Conservation (phyloP, 768 basidiomycete species). For the Boletus reticulatus region DNA sequence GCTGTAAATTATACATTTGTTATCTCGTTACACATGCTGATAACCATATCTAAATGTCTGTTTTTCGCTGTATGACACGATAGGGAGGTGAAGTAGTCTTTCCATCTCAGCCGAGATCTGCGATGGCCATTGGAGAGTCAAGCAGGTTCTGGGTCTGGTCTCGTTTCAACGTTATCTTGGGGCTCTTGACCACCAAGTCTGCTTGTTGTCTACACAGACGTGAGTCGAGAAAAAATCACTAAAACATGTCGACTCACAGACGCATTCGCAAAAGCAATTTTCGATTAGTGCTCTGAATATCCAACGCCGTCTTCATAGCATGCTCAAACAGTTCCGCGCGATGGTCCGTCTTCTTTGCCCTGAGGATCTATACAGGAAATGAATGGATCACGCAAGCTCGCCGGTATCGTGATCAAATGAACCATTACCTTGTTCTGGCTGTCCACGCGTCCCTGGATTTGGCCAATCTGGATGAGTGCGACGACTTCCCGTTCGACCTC, state of each 20-base stretch:
- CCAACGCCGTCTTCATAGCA: constrained; percentile 69
- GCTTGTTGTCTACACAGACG: constrained; percentile 63
- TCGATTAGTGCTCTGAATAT: constrained; percentile 70
- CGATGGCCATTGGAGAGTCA: constrained; percentile 17
- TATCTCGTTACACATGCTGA: not conserved
- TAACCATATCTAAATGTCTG: not conserved
- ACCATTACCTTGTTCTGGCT: constrained; percentile 76
- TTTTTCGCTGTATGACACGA: not conserved
- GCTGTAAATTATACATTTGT: constrained; percentile 12
- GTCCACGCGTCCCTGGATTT: constrained; percentile 82
- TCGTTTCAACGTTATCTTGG: constrained; percentile 39
- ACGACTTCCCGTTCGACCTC: constrained; percentile 76
- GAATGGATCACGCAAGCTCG: not conserved
- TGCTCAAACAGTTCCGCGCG: constrained; percentile 73
- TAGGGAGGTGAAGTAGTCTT: not conserved
- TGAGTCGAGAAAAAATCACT: not conserved
- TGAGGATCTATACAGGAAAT: constrained; percentile 56
- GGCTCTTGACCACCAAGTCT: constrained; percentile 68
- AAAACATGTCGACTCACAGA: constrained; percentile 50
- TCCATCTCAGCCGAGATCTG: constrained; percentile 10
- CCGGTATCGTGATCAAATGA: not conserved
- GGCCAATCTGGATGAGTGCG: constrained; percentile 69
- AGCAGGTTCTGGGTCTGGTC: constrained; percentile 18
- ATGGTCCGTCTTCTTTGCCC: constrained; percentile 76
- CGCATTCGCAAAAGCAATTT: constrained; percentile 82